A percentile compares a stretch with the other conserved stretches of the same genome.
Evolutionary conservation across 2,329 filamentous ascomycete species (phyloP).

Genomic region (Fusarium beomiforme): DNA sequence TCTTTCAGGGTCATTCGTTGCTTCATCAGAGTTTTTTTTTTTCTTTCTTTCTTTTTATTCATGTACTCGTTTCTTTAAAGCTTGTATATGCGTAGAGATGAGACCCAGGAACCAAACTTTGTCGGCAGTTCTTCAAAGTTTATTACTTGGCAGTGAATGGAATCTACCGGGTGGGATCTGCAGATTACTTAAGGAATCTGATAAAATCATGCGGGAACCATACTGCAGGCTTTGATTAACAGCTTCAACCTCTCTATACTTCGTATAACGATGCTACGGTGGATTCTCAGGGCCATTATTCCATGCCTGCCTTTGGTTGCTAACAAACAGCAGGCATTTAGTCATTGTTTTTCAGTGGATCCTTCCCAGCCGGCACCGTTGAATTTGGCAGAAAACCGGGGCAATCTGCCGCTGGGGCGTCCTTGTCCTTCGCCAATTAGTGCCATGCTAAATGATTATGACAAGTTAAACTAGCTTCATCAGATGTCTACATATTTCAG

Average conservation of each 20-base stretch:
- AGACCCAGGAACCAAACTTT: background rate
- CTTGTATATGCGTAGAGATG: background rate
- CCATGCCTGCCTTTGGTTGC: background rate
- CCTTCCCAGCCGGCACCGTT: constrained; percentile 20
- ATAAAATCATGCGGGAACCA: background rate
- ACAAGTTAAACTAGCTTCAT: background rate
- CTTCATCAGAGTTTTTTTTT: background rate
- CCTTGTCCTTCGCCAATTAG: constrained; percentile 16
- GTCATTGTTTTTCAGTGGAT: constrained; percentile 4
- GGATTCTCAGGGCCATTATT: background rate
- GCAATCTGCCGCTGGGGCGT: constrained; percentile 23
- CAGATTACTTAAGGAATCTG: background rate
- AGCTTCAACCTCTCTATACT: background rate
- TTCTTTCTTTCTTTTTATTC: background rate
- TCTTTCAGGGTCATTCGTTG: background rate
- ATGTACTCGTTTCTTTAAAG: background rate
- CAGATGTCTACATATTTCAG: background rate
- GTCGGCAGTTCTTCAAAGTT: background rate
- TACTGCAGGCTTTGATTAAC: background rate
- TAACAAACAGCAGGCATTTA: background rate
- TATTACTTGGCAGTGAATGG: background rate
- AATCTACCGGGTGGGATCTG: background rate
- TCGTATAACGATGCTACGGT: background rate
- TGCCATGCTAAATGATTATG: background rate
- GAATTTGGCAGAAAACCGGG: constrained; percentile 23